Base-by-base conservation (phyloP, 1,284 basidiomycete genomes). In the Naganishia albida region DNA sequence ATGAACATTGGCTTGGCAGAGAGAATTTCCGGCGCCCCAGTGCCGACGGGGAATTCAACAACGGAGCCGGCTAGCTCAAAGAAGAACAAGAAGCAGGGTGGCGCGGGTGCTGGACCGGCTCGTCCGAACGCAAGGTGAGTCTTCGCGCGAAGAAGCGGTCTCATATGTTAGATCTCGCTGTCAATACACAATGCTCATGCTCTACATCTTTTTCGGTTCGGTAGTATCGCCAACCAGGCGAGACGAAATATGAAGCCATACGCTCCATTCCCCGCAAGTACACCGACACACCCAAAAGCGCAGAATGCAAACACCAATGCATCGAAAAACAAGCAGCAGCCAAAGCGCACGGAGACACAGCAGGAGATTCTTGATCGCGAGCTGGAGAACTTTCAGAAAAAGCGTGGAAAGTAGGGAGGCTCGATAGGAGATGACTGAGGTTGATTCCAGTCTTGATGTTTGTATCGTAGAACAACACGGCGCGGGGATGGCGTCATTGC, bases 361-460 rank as follows among this genome's bases (percentile, higher is more conserved):
- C 57, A 60, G 57, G 57, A 60, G 15, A 60, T 60, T 18, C 26
- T 60, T 20, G 57, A 60, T 60, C 57, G 57, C 34, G 57, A 60
- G 46, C 23, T 60, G 34, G 46, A 50, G 23, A 39, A 39, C 40
- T 60, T 60, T 34, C 57, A 60, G 38, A 49, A 50, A 50, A 46
- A 46, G 20, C 57, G 57, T 23, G 57, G 57, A 18, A 60, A 60
- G 39, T 60, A 49, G 48, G 20, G 16, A 10, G 16, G 18, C 30
- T 38, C n/a, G 34, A 46, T 56, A 28, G 53, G 38, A 40, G 18
- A 12, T 4, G 53, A 28, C 23, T 20, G 25, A 3, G 12, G 30
- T 28, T 10, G 34, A 34, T 34, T 10, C 34, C 34, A 34, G 34
- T 34, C 34, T 34, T 34, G 34, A 10, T 10, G 10, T 34, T 34